phyloP scores from a whole-genome alignment of 805 yeast species.

The Starmera pachycereana region DNA sequence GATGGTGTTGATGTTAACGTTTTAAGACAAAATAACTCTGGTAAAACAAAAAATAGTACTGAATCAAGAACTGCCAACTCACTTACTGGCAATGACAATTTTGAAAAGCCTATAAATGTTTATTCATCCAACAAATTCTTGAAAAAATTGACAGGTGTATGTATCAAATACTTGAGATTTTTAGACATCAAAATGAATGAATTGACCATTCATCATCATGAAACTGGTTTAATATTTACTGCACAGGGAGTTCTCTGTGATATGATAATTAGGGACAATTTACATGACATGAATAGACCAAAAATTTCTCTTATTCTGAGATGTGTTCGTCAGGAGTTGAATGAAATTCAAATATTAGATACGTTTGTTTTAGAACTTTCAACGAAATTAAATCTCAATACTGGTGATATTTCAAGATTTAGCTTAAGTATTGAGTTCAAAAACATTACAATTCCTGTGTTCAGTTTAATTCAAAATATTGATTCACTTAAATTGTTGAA shows the following conservation, averaged over 20 bases:
- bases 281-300: constrained; percentile 2
- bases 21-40: constrained; percentile 1
- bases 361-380: constrained; percentile 9
- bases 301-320: constrained; percentile 4
- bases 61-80: background rate
- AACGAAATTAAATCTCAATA: constrained; percentile 9
- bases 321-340: constrained; percentile 9
- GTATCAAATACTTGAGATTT: constrained; percentile 16
- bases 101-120: constrained; percentile 8
- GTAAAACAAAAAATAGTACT: background rate
- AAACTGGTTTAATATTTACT: constrained; percentile 4
- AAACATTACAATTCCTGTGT: constrained; percentile 9
- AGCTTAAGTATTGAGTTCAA: constrained; percentile 10
- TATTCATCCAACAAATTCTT: constrained; percentile 3
- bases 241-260: constrained; percentile 3
- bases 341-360: constrained; percentile 12
- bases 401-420: constrained; percentile 11
- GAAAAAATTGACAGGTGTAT: constrained; percentile 6
- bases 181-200: constrained; percentile 12
- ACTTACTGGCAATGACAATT: background rate
- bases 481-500: background rate
- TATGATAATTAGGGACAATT: constrained; percentile 5
- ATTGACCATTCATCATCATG: constrained; percentile 6
- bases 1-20: constrained; percentile 10
- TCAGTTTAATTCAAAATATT: constrained; percentile 5